Conservation (phyloP, 2,329 filamentous ascomycete species). For the Alternaria arbusti region DNA sequence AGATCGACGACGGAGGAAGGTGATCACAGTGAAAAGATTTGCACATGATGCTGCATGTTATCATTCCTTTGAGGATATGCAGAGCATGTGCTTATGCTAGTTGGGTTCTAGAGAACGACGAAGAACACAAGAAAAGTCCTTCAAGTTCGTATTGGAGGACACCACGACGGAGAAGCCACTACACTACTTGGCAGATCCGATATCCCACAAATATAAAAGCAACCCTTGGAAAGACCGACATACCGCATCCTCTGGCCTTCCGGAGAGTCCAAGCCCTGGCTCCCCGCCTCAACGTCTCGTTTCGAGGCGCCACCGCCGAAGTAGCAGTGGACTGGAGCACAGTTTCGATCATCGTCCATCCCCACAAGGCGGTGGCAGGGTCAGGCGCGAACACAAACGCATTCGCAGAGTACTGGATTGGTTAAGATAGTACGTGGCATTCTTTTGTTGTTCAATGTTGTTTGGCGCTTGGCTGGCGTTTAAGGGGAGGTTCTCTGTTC, state of each 20-base stretch:
- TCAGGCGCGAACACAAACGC: slow-evolving; percentile 1
- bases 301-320: neutral
- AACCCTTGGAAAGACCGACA: neutral
- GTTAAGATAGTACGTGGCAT: slow-evolving; percentile 8
- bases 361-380: neutral
- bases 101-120: neutral
- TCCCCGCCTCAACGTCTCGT: neutral
- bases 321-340: neutral
- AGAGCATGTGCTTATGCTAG: neutral
- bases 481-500: neutral
- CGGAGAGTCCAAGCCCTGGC: neutral
- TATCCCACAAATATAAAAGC: neutral
- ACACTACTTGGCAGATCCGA: neutral
- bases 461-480: neutral
- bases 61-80: neutral
- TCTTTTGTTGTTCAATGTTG: neutral
- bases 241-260: neutral
- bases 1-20: slow-evolving; percentile 30
- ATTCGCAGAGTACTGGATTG: slow-evolving; percentile 18
- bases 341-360: neutral
- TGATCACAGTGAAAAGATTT: slow-evolving; percentile 24
- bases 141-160: neutral
- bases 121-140: neutral
- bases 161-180: neutral
- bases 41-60: neutral